These are phyloP conservation scores for Claviceps sp. DNA, from an alignment of 2,329 filamentous ascomycete genomes.

Conservation along the genomic window DNA sequence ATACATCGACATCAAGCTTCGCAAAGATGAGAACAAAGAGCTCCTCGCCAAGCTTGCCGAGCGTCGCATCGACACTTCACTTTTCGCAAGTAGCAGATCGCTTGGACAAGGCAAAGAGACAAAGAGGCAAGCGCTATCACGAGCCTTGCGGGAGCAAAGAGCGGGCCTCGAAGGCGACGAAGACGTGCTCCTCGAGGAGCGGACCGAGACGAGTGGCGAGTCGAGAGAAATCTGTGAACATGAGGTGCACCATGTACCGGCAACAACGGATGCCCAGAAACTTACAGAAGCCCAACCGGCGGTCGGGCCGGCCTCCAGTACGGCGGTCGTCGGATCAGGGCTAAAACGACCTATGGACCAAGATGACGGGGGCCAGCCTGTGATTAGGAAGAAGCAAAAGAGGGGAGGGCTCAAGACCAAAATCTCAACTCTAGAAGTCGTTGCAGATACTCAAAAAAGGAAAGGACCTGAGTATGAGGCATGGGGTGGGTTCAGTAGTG, in stretches of 20 bases:
- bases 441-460: constrained; percentile 22
- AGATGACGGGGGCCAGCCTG: constrained; percentile 64
- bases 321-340: constrained; percentile 50
- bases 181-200: constrained; percentile 37
- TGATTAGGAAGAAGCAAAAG: constrained; percentile 73
- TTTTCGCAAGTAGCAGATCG: constrained; percentile 64
- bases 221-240: constrained; percentile 12
- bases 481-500: constrained; percentile 50
- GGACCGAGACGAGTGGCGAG: constrained; percentile 18
- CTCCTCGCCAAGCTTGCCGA: constrained; percentile 72
- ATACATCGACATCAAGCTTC: constrained; percentile 77
- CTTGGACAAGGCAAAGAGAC: constrained; percentile 61
- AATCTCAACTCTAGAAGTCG: constrained; percentile 26
- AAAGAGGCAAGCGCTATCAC: constrained; percentile 53
- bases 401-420: constrained; percentile 48
- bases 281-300: neutral
- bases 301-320: neutral
- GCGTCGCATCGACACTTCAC: constrained; percentile 66
- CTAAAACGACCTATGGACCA: constrained; percentile 76
- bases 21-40: constrained; percentile 81
- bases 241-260: constrained; percentile 7
- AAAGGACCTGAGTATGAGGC: constrained; percentile 32
- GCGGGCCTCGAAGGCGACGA: constrained; percentile 47
- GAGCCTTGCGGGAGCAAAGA: constrained; percentile 49
- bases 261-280: neutral